Base-by-base conservation (phyloP, 768 basidiomycete genomes). In the Amanita jacksonii region DNA sequence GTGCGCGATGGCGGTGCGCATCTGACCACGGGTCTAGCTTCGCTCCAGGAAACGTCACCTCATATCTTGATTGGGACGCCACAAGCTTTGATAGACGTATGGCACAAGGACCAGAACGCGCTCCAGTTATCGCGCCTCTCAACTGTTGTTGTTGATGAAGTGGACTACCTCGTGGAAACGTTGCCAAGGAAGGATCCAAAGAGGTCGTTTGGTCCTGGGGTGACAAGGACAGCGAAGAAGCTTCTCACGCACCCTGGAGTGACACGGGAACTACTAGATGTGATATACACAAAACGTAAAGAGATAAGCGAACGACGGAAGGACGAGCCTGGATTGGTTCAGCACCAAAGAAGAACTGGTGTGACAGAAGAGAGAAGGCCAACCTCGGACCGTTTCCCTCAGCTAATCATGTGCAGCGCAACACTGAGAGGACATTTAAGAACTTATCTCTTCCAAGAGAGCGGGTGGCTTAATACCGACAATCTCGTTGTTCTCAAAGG, bases 31-130 rank as follows among this genome's bases (percentile, higher is more conserved):
- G 69, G 69, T 41, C 54, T 74, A 20, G 54, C 57, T 28, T 49
- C 47, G 38, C 60, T 77, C 30, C 62, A 62, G 18, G 54, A 62
- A 32, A 58, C 62, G 6, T 69, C 73, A 3, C 85, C 86, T 0
- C 77, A 76, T 53, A 73, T 88, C 46, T 68, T 86, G 41, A 77
- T 87, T 43, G 74, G 71, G 31, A 88, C 86, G 1, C 84, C 85
- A 5, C 76, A 80, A 49, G 82, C 81, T 4, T 49, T 84, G 4
- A 54, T 76, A 52, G 84, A 84, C 38, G 64, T 78, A 22, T 64
- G 74, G 19, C 58, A 69, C 31, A 54, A 58, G 42, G 69, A 76
- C 36, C 52, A 66, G 1, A 52, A 62, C 15, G 67, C 62, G 10
- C 57, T 85, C 15, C 65, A 67, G 42, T 48, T 83, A 38, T 52